A percentile compares a stretch with the other conserved stretches of the same genome.
phyloP scores from a whole-genome alignment of 257 asterid species.

The Schizonepeta tenuifolia region DNA sequence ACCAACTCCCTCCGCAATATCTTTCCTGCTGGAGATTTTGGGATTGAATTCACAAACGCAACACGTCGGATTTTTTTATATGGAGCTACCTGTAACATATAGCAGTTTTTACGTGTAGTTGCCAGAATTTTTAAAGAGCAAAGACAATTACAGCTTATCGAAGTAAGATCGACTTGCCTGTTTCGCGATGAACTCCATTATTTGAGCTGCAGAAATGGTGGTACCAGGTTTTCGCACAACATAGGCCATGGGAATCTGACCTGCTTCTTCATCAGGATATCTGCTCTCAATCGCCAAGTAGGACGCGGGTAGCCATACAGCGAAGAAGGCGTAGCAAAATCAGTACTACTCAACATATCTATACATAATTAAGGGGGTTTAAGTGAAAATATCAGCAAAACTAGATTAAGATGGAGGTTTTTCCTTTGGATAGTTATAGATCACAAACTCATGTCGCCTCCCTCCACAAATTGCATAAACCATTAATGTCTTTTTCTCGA shows the following conservation, averaged over 20 bases:
- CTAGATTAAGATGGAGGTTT: neutral
- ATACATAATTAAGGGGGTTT: neutral
- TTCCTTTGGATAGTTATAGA: neutral
- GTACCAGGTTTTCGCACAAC: constrained; percentile 79
- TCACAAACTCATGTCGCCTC: neutral
- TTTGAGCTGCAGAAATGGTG: constrained; percentile 60
- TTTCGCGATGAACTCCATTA: constrained; percentile 69
- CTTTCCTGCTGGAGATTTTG: constrained; percentile 77
- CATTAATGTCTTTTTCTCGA: no score
- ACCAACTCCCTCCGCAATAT: constrained; percentile 62
- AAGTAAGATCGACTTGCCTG: constrained; percentile 54
- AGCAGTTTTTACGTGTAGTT: neutral
- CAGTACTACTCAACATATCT: neutral
- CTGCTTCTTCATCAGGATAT: constrained; percentile 95
- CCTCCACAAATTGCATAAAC: no score
- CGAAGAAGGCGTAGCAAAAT: constrained; percentile 11
- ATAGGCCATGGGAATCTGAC: constrained; percentile 95
- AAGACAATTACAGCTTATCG: neutral
- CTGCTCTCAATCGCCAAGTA: constrained; percentile 40
- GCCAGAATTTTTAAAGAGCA: neutral
- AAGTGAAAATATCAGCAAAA: neutral
- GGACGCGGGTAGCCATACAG: neutral
- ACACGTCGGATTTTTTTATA: constrained; percentile 69
- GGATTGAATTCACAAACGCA: constrained; percentile 58
- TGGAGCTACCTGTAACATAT: constrained; percentile 55